Base-by-base conservation (phyloP, 129 eudicot species). In the Lactuca saligna region DNA sequence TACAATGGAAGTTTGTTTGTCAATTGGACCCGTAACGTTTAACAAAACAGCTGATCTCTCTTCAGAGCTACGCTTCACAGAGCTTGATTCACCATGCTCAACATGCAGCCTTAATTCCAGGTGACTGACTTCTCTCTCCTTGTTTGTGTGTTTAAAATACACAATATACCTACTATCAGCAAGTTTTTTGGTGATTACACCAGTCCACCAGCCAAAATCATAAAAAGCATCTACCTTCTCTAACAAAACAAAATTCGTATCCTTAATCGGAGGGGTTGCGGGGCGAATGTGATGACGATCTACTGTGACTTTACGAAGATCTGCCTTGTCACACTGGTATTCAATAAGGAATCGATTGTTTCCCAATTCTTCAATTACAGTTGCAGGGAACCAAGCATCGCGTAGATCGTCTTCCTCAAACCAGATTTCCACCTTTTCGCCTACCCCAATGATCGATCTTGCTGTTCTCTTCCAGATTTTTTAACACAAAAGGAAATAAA, bases 121-220 rank as follows among this genome's bases (percentile, higher is more conserved):
- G 57, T 61, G 79, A 83, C 65, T 39, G 34, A 83, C 64, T 62
- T 81, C 82, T 75, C 48, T 80, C 39, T 70, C 85, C 78, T 57
- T 69, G 12, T 80, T 86, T 59, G 80, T 73, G 41, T 63, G 70
- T 72, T 85, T 75, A 71, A 83, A 85, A 64, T 67, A 83, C 59
- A 91, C 88, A 54, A 75, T 20, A 57, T 85, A 85, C 78, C 78
- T 71, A 56, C 82, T 70, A 75, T 84, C 85, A n/a, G 87, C 82
- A 63, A 86, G 84, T 61, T 78, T 72, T 83, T 75, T 79, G 29
- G 93, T 80, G 65, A 88, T 69, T 37, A 86, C 81, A 25, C 96
- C 97, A 71, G 80, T 80, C 81, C 89, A 78, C 94, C 93, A 84
- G 64, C 89, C 89, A 78, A 67, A 84, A 54, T 85, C 87, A 65